These are phyloP conservation scores for Cyclocybe cylindracea DNA, from an alignment of 768 basidiomycete genomes.

Conservation along the genomic window DNA sequence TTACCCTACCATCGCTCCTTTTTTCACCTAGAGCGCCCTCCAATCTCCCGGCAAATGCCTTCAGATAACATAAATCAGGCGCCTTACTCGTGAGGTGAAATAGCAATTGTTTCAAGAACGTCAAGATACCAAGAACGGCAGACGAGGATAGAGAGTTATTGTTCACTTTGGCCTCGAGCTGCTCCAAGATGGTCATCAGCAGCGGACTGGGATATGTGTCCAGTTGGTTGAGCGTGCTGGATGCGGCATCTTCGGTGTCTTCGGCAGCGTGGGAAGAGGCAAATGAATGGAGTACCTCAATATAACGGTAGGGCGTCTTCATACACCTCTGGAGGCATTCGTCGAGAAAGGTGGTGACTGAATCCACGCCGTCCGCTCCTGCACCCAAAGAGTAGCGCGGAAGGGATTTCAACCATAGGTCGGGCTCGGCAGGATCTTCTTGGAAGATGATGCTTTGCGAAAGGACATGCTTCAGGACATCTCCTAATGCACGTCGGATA, in stretches of 20 bases:
- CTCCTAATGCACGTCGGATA: slow-evolving; percentile 45
- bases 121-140: slow-evolving; percentile 60
- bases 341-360: slow-evolving; percentile 69
- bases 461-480: slow-evolving; percentile 67
- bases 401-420: slow-evolving; percentile 71
- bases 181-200: slow-evolving; percentile 79
- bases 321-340: slow-evolving; percentile 82
- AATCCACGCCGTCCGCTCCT: slow-evolving; percentile 46
- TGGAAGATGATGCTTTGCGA: slow-evolving; percentile 78
- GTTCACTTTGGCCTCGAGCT: slow-evolving; percentile 67
- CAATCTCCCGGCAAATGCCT: slow-evolving; percentile 34
- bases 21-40: slow-evolving; percentile 30
- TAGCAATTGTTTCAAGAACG: slow-evolving; percentile 66
- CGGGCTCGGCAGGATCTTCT: slow-evolving; percentile 69
- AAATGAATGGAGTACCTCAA: slow-evolving; percentile 64
- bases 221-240: slow-evolving; percentile 12
- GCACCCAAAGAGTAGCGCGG: slow-evolving; percentile 43
- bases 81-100: slow-evolving; percentile 59
- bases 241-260: background rate
- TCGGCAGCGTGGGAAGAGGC: slow-evolving; percentile 9
- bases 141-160: slow-evolving; percentile 55
- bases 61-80: slow-evolving; percentile 41
- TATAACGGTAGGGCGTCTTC: slow-evolving; percentile 83
- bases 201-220: slow-evolving; percentile 66
- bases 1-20: slow-evolving; percentile 15